Conservation (phyloP, 192 early-diverging fungal genomes). For the Backusella psychrophila region DNA sequence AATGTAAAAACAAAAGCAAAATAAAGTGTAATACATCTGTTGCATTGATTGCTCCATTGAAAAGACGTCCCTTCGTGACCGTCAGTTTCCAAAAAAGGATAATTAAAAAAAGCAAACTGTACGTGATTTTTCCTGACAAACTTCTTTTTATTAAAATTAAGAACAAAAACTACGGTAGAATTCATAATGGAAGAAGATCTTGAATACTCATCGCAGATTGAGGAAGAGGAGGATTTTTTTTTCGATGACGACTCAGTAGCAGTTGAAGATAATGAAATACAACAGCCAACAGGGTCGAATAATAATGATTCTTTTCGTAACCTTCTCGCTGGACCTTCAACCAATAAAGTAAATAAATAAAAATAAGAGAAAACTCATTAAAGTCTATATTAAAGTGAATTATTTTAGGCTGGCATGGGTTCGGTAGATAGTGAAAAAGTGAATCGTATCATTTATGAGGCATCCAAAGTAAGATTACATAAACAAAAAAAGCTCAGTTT, state of each 20-base stretch:
- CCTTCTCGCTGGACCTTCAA: constrained; percentile 27
- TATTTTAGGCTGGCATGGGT: constrained; percentile 43
- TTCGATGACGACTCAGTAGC: constrained; percentile 13
- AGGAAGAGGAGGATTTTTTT: constrained; percentile 25
- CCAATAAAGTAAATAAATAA: constrained; percentile 17
- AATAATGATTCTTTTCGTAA: constrained; percentile 9
- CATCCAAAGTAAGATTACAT: constrained; percentile 46
- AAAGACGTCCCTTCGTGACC: not conserved
- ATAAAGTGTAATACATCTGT: not conserved
- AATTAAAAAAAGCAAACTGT: not conserved
- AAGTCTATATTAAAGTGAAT: not conserved
- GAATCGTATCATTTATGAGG: constrained; percentile 56
- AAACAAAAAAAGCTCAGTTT: not conserved
- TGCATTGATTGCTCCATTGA: not conserved
- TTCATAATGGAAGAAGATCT: not conserved
- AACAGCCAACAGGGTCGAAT: not conserved
- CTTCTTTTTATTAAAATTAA: not conserved
- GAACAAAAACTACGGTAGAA: not conserved
- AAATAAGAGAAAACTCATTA: not conserved
- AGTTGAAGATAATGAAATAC: not conserved
- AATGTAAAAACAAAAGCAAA: too few species aligned
- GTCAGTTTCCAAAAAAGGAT: not conserved
- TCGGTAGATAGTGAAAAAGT: constrained; percentile 46
- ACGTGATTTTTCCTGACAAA: not conserved
- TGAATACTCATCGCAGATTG: constrained; percentile 20